phyloP scores from a whole-genome alignment of 345 rosid genomes.

The Murraya paniculata region DNA sequence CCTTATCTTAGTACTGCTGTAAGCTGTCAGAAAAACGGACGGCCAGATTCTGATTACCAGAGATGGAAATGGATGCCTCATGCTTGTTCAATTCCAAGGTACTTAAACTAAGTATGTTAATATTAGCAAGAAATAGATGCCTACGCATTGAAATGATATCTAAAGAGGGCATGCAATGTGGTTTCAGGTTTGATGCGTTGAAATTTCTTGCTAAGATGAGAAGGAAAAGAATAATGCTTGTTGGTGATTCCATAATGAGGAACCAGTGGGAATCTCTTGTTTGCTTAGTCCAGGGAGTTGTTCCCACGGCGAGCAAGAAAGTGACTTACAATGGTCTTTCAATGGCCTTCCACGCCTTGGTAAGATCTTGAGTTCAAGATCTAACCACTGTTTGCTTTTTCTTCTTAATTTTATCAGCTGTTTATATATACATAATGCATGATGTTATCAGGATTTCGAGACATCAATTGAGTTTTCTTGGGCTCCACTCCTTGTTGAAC shows the following conservation, averaged over 20 bases:
- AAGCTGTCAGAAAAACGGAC: conserved; percentile 79
- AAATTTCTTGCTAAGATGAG: conserved; percentile 81
- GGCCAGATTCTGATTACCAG: conserved; percentile 89
- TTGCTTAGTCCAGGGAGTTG: conserved; percentile 83
- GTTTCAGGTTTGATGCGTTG: conserved; percentile 76
- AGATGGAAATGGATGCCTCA: conserved; percentile 91
- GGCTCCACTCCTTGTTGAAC: conserved; percentile 93
- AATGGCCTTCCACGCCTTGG: conserved; percentile 88
- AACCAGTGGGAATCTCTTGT: conserved; percentile 98
- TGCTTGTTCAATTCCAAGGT: conserved; percentile 82
- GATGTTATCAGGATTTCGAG: conserved; percentile 60
- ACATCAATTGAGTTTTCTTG: conserved; percentile 79
- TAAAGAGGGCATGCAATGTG: not conserved
- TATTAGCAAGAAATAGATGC: not conserved
- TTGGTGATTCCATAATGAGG: conserved; percentile 96
- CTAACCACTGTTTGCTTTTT: no score
- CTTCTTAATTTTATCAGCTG: not conserved
- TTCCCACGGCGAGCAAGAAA: conserved; percentile 66
- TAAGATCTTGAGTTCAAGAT: conserved; percentile 16
- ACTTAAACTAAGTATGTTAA: not conserved
- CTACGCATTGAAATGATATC: not conserved
- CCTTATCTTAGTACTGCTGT: conserved; percentile 80
- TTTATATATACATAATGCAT: not conserved
- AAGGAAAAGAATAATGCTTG: conserved; percentile 76
- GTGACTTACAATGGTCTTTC: conserved; percentile 73